Conservation (phyloP, 345 rosid species). For the Barbarea vulgaris region DNA sequence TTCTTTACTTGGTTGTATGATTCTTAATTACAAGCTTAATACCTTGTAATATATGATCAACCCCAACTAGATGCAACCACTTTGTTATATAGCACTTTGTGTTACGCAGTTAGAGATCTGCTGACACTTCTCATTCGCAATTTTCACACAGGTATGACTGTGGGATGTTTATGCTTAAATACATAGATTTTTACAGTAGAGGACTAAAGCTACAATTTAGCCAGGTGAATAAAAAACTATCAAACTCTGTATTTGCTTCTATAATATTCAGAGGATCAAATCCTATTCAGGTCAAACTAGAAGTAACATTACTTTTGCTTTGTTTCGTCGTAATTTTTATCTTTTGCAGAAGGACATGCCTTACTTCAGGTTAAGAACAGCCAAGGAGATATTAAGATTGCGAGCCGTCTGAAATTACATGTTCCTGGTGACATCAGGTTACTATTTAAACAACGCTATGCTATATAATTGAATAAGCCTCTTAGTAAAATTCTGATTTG, state of each 20-base stretch:
- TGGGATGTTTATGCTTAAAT: constrained; percentile 95
- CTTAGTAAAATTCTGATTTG: not conserved
- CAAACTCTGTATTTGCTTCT: too few relatives aligned
- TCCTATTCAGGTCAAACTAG: not conserved
- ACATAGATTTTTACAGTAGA: constrained; percentile 85
- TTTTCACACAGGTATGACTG: constrained; percentile 67
- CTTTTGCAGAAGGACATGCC: constrained; percentile 72
- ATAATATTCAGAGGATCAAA: not conserved
- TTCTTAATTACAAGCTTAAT: not conserved
- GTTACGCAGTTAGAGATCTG: not conserved
- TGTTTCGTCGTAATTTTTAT: not conserved
- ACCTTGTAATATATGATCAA: not conserved
- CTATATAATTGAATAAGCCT: not conserved
- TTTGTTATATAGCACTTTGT: not conserved
- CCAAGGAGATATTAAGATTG: constrained; percentile 78
- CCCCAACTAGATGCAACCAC: not conserved
- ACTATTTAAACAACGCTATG: not conserved
- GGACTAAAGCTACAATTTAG: constrained; percentile 67
- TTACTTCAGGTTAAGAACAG: constrained; percentile 84
- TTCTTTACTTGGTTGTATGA: not conserved
- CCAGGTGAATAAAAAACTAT: too few relatives aligned
- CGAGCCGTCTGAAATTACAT: constrained; percentile 59
- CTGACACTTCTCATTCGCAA: not conserved
- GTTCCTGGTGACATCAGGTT: not conserved
- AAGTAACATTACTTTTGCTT: not conserved